Conservation (phyloP, 176 grass and related monocot genomes). For the Microstegium vimineum region DNA sequence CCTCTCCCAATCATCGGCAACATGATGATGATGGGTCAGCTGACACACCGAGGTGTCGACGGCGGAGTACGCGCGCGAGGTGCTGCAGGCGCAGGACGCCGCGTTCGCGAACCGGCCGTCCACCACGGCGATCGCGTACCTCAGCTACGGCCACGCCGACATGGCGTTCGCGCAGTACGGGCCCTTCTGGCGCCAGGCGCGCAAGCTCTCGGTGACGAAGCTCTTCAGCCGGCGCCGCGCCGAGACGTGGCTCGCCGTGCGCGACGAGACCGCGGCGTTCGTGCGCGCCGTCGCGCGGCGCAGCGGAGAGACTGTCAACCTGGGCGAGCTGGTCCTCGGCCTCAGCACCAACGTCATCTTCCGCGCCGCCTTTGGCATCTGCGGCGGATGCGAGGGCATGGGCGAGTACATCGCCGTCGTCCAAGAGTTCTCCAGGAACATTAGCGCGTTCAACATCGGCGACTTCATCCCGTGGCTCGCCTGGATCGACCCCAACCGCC, state of each 20-base stretch:
- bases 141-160: background rate
- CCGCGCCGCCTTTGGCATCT: background rate
- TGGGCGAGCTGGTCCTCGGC: background rate
- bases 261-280: background rate
- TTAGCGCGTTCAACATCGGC: too few relatives aligned
- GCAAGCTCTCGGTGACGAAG: background rate
- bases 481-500: too few relatives aligned
- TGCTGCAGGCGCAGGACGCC: background rate
- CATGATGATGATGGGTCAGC: background rate
- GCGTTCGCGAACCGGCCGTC: background rate
- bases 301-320: background rate
- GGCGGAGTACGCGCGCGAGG: background rate
- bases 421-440: too few relatives aligned
- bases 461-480: too few relatives aligned
- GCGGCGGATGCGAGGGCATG: background rate
- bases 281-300: background rate
- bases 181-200: background rate
- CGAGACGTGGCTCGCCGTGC: background rate
- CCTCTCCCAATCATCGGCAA: background rate
- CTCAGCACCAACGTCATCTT: background rate
- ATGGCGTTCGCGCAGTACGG: background rate
- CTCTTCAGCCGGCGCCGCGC: background rate
- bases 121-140: background rate
- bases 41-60: background rate
- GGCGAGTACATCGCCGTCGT: background rate